Evolutionary conservation across 768 basidiomycete species (phyloP), one percentile per base, ranked within the genome.

Genomic region (Floccularia luteovirens): DNA sequence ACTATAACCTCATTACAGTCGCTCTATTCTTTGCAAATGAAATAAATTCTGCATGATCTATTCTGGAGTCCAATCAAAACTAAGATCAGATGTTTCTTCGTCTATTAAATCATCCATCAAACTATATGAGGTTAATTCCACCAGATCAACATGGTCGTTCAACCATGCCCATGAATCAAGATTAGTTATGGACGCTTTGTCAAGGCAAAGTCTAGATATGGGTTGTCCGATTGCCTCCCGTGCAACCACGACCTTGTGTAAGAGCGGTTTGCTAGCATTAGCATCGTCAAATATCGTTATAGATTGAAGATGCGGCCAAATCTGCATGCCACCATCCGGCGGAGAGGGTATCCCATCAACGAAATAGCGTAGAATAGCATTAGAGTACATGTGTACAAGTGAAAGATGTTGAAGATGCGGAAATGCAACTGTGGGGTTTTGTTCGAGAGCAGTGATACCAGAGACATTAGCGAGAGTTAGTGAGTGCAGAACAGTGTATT

Each of bases 81-180:
- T n/a, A n/a, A n/a, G n/a, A n/a, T n/a, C n/a, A n/a, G n/a, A n/a
- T n/a, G n/a, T n/a, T n/a, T n/a, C n/a, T 8, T 8, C 27, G 14
- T 28, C 8, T 28, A 28, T 8, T 28, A 14, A 28, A 28, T 28
- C 27, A 28, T 28, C 8, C 8, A 28, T 28, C 14, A 28, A 28
- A 28, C 22, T 19, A 13, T 20, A 6, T 28, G 34, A 33, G 16
- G 42, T 19, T 8, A 54, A 39, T 31, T 46, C 42, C 10, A 45
- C 43, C 12, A 52, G 36, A 14, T 55, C 46, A 10, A 54, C 53
- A 10, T 47, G 47, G 23, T 49, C 54, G 24, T 49, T 41, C 13
- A 61, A 27, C 56, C 56, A 61, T 19, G 44, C 42, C 53, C 53
- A 58, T 2, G 52, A 57, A 13, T 59, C 56, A n/a, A 17, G 13